Percentiles rank a stretch among this genome's conserved stretches.
These are phyloP conservation scores for Xylaria sp. DNA, from an alignment of 2,329 filamentous ascomycete genomes.

Conservation along the genomic window DNA sequence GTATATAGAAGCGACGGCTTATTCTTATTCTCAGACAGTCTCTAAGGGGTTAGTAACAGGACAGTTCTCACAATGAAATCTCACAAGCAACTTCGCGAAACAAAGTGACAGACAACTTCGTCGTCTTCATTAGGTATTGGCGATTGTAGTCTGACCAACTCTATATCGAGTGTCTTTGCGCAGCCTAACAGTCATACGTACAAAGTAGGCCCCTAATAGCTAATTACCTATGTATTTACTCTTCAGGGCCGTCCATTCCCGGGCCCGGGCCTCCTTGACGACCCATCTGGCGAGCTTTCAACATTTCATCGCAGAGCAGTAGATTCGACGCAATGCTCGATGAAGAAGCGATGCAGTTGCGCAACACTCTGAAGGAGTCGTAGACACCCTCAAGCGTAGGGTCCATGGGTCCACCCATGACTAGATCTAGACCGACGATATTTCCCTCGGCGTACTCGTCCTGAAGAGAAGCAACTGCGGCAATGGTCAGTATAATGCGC, in stretches of 20 bases:
- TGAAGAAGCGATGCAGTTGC: slow-evolving; percentile 90
- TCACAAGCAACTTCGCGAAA: background rate
- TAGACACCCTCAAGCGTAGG: slow-evolving; percentile 87
- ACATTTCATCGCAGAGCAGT: slow-evolving; percentile 89
- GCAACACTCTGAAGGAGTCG: slow-evolving; percentile 90
- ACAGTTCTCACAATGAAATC: background rate
- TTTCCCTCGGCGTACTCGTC: slow-evolving; percentile 83
- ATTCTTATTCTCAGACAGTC: background rate
- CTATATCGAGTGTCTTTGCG: slow-evolving; percentile 3
- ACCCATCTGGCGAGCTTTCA: slow-evolving; percentile 96
- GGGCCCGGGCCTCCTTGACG: slow-evolving; percentile 57
- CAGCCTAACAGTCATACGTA: background rate
- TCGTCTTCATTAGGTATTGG: background rate
- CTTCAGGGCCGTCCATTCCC: slow-evolving; percentile 50
- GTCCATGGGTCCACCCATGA: slow-evolving; percentile 90
- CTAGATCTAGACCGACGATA: slow-evolving; percentile 77
- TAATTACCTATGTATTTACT: slow-evolving; percentile 6
- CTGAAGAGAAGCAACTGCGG: slow-evolving; percentile 72
- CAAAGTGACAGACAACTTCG: background rate
- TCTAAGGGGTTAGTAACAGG: background rate
- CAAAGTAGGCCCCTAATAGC: slow-evolving; percentile 1
- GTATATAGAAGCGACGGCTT: background rate
- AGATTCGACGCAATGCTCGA: slow-evolving; percentile 94
- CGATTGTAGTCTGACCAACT: slow-evolving; percentile 1
- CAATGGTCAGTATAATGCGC: slow-evolving; percentile 8